Percentiles rank a stretch among this genome's conserved stretches.
Conservation (phyloP, 257 asterid species). For the Nicotiana paniculata region DNA sequence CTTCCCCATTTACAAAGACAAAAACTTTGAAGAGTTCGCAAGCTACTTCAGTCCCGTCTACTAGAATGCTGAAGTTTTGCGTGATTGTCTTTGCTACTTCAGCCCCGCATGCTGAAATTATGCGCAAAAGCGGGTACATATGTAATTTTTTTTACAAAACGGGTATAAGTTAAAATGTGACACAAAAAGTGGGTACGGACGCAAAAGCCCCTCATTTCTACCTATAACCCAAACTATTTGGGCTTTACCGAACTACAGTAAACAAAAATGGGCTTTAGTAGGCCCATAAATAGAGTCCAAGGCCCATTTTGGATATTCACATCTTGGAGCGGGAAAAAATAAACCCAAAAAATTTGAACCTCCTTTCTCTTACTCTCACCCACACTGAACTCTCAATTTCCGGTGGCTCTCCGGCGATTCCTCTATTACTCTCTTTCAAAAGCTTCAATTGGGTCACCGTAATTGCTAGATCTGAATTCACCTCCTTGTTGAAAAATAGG, state of each 20-base stretch:
- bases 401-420: background rate
- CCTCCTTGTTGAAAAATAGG: background rate
- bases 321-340: conserved; percentile 27
- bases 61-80: no score
- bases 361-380: background rate
- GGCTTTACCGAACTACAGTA: background rate
- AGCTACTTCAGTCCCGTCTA: no score
- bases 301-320: background rate
- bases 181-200: no score
- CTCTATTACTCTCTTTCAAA: background rate
- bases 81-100: no score
- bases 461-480: background rate
- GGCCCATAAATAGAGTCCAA: background rate
- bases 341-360: conserved; percentile 18
- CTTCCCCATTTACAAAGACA: no score
- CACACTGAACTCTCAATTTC: background rate
- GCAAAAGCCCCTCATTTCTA: no score
- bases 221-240: background rate
- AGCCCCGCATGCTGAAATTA: no score
- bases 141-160: no score
- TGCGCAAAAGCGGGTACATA: no score
- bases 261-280: background rate
- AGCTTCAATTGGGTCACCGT: background rate
- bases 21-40: no score
- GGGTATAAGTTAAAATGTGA: no score